phyloP scores from a whole-genome alignment of 2,329 filamentous ascomycete species.

The Diaporthe longicolla region DNA sequence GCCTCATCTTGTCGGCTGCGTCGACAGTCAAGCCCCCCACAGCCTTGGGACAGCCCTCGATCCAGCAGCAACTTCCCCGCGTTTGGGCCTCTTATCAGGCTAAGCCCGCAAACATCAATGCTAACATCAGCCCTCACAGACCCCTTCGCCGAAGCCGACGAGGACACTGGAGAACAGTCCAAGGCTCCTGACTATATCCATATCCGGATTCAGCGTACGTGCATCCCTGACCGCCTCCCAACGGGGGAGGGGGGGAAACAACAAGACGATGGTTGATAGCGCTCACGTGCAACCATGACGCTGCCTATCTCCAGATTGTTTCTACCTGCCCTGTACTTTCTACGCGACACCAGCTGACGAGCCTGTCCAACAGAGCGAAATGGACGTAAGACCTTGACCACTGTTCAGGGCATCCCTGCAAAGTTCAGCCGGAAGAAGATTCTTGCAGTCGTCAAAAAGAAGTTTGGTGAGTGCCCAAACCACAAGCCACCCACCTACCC shows the following conservation, averaged over 20 bases:
- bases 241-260: not conserved
- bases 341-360: conserved; percentile 12
- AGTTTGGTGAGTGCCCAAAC: conserved; percentile 78
- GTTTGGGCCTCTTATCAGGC: not conserved
- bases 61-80: conserved; percentile 22
- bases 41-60: not conserved
- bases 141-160: conserved; percentile 99
- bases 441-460: conserved; percentile 99
- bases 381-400: conserved; percentile 99
- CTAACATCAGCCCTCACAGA: conserved; percentile 68
- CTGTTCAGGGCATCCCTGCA: conserved; percentile 97
- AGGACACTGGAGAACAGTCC: conserved; percentile 96
- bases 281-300: conserved; percentile 25
- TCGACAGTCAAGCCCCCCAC: not conserved
- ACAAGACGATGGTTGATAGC: not conserved
- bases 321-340: not conserved
- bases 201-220: conserved; percentile 98
- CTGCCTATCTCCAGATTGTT: not conserved
- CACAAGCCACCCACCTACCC: not conserved
- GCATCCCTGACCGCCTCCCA: conserved; percentile 15
- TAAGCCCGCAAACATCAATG: conserved; percentile 24
- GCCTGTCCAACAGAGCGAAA: conserved; percentile 85
- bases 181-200: conserved; percentile 98
- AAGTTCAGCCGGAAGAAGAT: conserved; percentile 99
- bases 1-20: not conserved